Evolutionary conservation across 140 eudicot genomes (phyloP).

Genomic region (Stevia rebaudiana): DNA sequence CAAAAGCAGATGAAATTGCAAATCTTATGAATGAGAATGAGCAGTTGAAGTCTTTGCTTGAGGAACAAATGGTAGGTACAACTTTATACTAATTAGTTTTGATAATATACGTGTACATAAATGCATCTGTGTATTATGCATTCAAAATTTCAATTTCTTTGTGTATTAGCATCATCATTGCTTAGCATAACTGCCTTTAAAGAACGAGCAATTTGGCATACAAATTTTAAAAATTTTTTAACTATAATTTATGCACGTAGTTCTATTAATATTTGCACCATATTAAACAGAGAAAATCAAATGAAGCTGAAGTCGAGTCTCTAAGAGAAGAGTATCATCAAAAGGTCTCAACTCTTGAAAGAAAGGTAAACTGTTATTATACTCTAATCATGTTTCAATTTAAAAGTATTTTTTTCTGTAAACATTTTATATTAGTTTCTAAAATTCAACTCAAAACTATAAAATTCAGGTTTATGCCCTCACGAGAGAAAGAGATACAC

Average conservation of each 20-base stretch:
- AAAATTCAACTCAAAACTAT: neutral
- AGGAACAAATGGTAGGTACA: slow-evolving; percentile 58
- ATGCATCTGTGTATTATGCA: neutral
- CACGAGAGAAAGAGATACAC: slow-evolving; percentile 74
- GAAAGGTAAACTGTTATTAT: slow-evolving; percentile 54
- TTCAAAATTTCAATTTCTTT: neutral
- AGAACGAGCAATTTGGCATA: neutral
- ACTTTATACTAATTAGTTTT: neutral
- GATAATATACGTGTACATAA: neutral
- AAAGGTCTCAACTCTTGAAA: slow-evolving; percentile 79
- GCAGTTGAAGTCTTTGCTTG: slow-evolving; percentile 70
- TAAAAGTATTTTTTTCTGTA: neutral
- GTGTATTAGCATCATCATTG: neutral
- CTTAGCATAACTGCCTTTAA: neutral
- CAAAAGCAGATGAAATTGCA: slow-evolving; percentile 97
- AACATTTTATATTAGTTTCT: neutral
- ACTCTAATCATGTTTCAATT: neutral
- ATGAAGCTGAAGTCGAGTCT: slow-evolving; percentile 83
- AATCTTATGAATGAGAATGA: slow-evolving; percentile 88
- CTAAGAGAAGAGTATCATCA: slow-evolving; percentile 92
- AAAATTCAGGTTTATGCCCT: slow-evolving; percentile 67
- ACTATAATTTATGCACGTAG: neutral
- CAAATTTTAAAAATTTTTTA: neutral
- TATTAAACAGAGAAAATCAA: slow-evolving; percentile 73
- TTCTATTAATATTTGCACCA: neutral